Evolutionary conservation across 2,329 filamentous ascomycete species (phyloP).

Genomic region (Stagonosporopsis vannaccii): DNA sequence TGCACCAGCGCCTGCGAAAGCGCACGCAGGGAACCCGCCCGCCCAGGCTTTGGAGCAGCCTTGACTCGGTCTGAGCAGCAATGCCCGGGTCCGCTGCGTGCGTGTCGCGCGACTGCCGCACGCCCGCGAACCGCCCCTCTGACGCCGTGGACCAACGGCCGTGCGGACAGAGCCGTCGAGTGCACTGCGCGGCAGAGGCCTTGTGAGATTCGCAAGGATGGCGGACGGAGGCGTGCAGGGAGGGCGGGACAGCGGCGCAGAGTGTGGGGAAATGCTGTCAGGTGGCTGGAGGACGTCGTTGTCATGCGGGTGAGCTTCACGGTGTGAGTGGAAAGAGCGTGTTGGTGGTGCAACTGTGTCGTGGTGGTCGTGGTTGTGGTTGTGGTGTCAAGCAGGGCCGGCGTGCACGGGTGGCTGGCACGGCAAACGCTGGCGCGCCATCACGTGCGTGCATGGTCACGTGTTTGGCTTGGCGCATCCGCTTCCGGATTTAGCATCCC

Average conservation of each 20-base stretch:
- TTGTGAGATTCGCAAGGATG: neutral
- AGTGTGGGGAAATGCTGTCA: too few relatives aligned
- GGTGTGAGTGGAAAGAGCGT: too few relatives aligned
- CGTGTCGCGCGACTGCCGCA: neutral
- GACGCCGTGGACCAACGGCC: neutral
- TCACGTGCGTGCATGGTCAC: too few relatives aligned
- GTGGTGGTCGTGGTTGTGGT: too few relatives aligned
- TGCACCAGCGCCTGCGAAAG: neutral
- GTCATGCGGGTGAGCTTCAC: too few relatives aligned
- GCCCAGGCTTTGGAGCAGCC: neutral
- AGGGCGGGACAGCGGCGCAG: neutral
- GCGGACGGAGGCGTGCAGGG: neutral
- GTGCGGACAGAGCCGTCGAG: neutral
- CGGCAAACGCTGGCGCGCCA: too few relatives aligned
- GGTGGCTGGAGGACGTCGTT: too few relatives aligned
- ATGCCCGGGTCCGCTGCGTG: neutral
- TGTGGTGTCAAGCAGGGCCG: too few relatives aligned
- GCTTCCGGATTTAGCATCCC: too few relatives aligned
- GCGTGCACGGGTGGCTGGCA: too few relatives aligned
- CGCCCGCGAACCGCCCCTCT: neutral
- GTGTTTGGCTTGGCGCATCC: too few relatives aligned
- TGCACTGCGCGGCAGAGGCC: neutral
- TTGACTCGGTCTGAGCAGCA: neutral
- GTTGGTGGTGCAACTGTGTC: too few relatives aligned
- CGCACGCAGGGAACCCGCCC: neutral